Evolutionary conservation across 805 yeast genomes (phyloP), one percentile per base, ranked within the genome.

Genomic region (Candida nanaspora): DNA sequence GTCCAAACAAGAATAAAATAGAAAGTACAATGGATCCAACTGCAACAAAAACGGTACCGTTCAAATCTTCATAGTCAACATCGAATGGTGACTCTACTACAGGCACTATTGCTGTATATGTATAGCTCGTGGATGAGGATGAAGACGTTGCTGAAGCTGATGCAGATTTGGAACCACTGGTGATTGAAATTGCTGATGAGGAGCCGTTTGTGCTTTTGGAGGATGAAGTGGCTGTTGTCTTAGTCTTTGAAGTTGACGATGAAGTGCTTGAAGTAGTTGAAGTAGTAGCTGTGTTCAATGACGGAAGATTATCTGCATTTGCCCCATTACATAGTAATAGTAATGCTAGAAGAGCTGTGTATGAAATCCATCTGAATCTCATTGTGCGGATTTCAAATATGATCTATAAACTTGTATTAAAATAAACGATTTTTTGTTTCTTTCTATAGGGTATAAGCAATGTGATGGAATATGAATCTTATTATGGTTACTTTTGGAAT

Each of bases 21-120:
- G 49, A 38, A 15, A 49, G 15, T 45, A 70, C 37, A 7, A 67
- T 49, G 0, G 61, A 56, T 5, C 74, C 76, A 6, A 68, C 56
- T 4, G 67, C 55, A 27, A 72, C 66, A 51, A 72, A 72, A 18
- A 72, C 66, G 13, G 72, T 51, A 19, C 69, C 67, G 15, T 55
- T 50, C 2, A 67, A 62, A 33, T 62, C 48, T 7, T 44, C 33
- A 6, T 59, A 40, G 18, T 40, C 38, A 7, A 42, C 39, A 9
- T 69, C 52, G 42, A 48, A 67, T 9, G 74, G 74, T 37, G 66
- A 42, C 6, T 27, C 13, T 2, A 20, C 40, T 4, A 46, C 39
- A 9, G 62, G 57, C 11, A 56, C 46, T 2, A 42, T 35, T 6
- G 54, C 53, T 21, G 39, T 40, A 41, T 41, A 52, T 9, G 52